Conservation (phyloP, 129 eudicot species). For the Scalesia atractyloides region DNA sequence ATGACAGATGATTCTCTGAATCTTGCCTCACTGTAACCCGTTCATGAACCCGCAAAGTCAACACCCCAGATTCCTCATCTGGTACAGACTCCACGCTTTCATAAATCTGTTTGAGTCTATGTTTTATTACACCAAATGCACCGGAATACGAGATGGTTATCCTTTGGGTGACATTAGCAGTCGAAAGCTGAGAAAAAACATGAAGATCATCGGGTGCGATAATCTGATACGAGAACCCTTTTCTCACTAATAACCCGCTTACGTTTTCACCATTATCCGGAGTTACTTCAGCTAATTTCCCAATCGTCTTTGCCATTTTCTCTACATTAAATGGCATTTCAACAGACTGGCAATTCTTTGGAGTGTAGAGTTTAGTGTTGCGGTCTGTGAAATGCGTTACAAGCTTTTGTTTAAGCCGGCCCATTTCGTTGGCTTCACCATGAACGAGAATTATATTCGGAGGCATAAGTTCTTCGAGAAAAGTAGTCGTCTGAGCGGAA, state of each 20-base stretch:
- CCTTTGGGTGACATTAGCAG: constrained; percentile 80
- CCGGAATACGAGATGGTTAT: constrained; percentile 93
- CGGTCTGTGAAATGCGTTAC: constrained; percentile 67
- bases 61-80: constrained; percentile 69
- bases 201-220: constrained; percentile 93
- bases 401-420: constrained; percentile 87
- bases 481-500: constrained; percentile 83
- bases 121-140: constrained; percentile 80
- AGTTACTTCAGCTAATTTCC: constrained; percentile 75
- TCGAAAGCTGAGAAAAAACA: constrained; percentile 83
- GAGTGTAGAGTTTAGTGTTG: constrained; percentile 76
- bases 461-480: constrained; percentile 93
- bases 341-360: constrained; percentile 93
- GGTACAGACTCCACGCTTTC: constrained; percentile 71
- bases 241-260: constrained; percentile 80
- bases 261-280: constrained; percentile 80
- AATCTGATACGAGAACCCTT: constrained; percentile 93
- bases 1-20: constrained; percentile 75
- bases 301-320: constrained; percentile 92
- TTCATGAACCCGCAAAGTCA: constrained; percentile 70
- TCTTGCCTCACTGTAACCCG: constrained; percentile 82
- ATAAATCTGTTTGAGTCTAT: constrained; percentile 80
- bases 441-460: constrained; percentile 93
- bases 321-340: constrained; percentile 86
- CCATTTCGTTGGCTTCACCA: constrained; percentile 97